Base-by-base conservation (phyloP, 768 basidiomycete genomes). In the Clathrus columnatus region DNA sequence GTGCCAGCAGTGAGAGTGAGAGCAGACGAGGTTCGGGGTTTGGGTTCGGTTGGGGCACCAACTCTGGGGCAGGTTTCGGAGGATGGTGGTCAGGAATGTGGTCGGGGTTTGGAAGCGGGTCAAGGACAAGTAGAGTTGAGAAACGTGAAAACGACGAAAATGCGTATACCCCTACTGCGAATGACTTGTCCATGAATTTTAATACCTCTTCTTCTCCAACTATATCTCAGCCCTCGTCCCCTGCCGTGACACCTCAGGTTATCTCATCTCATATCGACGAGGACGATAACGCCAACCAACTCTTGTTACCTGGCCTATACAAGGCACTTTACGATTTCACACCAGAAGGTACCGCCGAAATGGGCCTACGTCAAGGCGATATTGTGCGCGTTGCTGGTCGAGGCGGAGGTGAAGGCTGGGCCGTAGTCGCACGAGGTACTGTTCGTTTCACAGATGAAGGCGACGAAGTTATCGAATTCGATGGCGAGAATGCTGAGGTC, bases 281-380 rank as follows among this genome's bases (percentile, higher is more conserved):
- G 23, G 52, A 36, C 27, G 51, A 53, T 2, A 58, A 58, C 4
- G 42, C 46, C n/a, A 55, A 41, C 18, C 49, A 56, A 24, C 74
- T 73, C 42, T 74, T 88, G 1, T 69, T 73, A 20, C 85, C 89
- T 0, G 90, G 90, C 0, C 57, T 85, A 1, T 92, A 92, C 63
- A 80, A 84, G 16, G 87, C 90, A 7, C 11, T 89, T 66, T 92
- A 85, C 59, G 74, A 81, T 4, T 91, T 93, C 59, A 82, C 83
- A 57, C 85, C 87, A 0, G 87, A 91, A 62, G 84, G 87, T 1
- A 81, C 80, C 17, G 85, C 87, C 29, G 91, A 93, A 79, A 89
- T 91, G 87, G 73, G 73, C 44, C 69, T 92, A 53, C 79, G 75
- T 60, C 86, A 89, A 67, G 90, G 84, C 46, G 86, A 91, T 69